Base-by-base conservation (phyloP, 768 basidiomycete genomes). In the Nidularia pulvinata region DNA sequence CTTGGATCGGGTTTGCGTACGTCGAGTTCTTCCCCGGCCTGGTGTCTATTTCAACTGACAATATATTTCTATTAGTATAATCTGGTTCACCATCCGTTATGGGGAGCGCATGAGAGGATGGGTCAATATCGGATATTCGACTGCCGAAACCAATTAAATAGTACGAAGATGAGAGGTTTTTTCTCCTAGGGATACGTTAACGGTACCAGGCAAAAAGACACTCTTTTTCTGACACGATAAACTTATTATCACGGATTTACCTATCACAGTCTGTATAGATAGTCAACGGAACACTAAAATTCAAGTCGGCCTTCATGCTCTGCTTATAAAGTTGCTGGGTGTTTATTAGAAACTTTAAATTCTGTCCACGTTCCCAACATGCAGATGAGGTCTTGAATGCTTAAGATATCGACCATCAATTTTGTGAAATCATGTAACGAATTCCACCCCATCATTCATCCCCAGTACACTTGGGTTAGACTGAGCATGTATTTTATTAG, bases 61-160 rank as follows among this genome's bases (percentile, higher is more conserved):
- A 34, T 35, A 30, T 7, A 39, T 9, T n/a, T 39, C n/a, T n/a
- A 39, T 46, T 53, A 83, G 82, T 44, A n/a, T 81, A 19, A 48
- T 83, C 2, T 72, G 71, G 68, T 47, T 74, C 42, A 77, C 75
- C 7, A 77, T 84, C 52, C 65, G 63, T 4, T 77, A 81, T 46
- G 82, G 80, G 4, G 70, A 71, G 37, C 61, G 62, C 30, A 73
- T 84, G 74, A 70, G 81, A 4, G 73, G 37, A 39, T 39, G 37
- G 37, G 37, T 39, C 7, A 9, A 39, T n/a, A n/a, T 39, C 37
- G 37, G 37, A n/a, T 39, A 39, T 39, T 39, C 7, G n/a, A 9
- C 37, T 39, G n/a, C 37, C 37, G n/a, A 39, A 39, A 39, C 7
- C n/a, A 39, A 39, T n/a, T n/a, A 39, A n/a, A 7, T 39, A n/a